These are phyloP conservation scores for Penicillium sp. DNA, from an alignment of 2,329 filamentous ascomycete genomes.

Conservation along the genomic window DNA sequence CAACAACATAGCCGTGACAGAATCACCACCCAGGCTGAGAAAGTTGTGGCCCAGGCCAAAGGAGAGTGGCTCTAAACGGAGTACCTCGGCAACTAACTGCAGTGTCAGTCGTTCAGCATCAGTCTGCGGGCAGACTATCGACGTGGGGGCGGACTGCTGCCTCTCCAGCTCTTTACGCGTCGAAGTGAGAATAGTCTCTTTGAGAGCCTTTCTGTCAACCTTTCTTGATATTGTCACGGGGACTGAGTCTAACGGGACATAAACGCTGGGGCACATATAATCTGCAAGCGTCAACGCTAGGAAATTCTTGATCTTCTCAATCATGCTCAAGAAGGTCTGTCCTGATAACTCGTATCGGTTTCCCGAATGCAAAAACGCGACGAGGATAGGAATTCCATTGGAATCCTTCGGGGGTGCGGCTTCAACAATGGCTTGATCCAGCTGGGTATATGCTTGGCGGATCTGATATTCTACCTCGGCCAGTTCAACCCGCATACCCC, in stretches of 20 bases:
- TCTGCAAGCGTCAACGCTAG: neutral
- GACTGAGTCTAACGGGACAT: neutral
- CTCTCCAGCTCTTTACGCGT: neutral
- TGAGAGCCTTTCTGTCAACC: neutral
- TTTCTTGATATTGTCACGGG: neutral
- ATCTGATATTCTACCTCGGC: constrained; percentile 43
- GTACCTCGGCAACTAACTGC: neutral
- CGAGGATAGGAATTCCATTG: neutral
- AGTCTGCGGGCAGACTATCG: neutral
- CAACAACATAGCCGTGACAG: neutral
- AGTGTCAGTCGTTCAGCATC: neutral
- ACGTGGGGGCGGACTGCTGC: neutral
- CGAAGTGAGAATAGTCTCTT: neutral
- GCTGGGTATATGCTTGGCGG: neutral
- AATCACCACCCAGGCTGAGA: neutral
- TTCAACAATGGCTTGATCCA: neutral
- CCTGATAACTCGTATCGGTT: neutral
- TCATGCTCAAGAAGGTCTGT: neutral
- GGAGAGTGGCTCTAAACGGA: neutral
- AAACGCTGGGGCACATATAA: neutral
- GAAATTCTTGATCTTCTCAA: neutral
- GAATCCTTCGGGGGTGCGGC: neutral
- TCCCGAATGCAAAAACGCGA: neutral
- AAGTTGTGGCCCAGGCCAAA: neutral
- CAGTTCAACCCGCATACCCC: constrained; percentile 60